Percentiles rank a stretch among this genome's conserved stretches.
These are phyloP conservation scores for Lecanosticta acicola DNA, from an alignment of 2,329 filamentous ascomycete genomes.

Conservation along the genomic window DNA sequence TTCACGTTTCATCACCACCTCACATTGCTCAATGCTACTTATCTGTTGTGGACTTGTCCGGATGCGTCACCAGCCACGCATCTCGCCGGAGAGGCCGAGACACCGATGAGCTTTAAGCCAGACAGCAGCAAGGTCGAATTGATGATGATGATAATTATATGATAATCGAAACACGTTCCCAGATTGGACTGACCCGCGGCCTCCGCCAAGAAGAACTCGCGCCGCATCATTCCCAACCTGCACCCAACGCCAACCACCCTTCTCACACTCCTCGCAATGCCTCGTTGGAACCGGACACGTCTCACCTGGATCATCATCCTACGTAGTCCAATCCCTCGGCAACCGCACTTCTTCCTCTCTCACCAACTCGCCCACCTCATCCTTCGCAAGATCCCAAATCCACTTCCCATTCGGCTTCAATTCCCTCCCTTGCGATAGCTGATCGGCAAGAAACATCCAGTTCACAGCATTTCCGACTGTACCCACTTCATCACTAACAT, in stretches of 20 bases:
- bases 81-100: too few relatives aligned
- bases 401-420: constrained; percentile 58
- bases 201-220: neutral
- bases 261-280: neutral
- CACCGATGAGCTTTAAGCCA: too few relatives aligned
- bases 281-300: neutral
- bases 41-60: too few relatives aligned
- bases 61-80: too few relatives aligned
- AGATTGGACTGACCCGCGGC: too few relatives aligned
- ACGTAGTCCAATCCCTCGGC: constrained; percentile 37
- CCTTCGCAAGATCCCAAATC: constrained; percentile 69
- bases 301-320: neutral
- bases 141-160: too few relatives aligned
- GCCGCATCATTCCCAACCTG: neutral
- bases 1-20: neutral
- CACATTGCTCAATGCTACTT: too few relatives aligned
- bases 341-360: constrained; percentile 55
- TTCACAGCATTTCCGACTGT: constrained; percentile 72
- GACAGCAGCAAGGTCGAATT: too few relatives aligned
- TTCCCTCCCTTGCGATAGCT: constrained; percentile 53
- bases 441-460: constrained; percentile 73
- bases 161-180: too few relatives aligned
- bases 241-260: neutral
- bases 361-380: constrained; percentile 58
- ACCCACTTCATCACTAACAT: constrained; percentile 74